Conservation (phyloP, 169 alveolate species). For the Babesia ovis region DNA sequence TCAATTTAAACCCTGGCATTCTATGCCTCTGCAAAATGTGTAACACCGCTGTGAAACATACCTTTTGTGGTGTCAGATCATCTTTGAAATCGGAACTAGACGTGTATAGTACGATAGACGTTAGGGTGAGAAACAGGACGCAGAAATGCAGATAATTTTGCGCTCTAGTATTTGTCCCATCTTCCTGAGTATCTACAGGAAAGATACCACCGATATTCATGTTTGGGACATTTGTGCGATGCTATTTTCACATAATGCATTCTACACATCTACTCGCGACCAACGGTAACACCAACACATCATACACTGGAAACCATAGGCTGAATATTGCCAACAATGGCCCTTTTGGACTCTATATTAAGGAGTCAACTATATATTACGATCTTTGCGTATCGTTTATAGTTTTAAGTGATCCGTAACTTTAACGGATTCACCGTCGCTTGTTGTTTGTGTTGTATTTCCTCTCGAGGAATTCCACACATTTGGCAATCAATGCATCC, state of each 20-base stretch:
- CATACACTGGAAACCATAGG: too few species aligned
- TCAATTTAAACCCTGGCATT: not conserved
- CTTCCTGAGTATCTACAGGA: not conserved
- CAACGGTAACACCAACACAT: not conserved
- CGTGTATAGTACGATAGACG: not conserved
- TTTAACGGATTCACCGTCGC: constrained; percentile 1
- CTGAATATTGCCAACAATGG: too few species aligned
- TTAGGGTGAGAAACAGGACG: not conserved
- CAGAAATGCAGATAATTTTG: not conserved
- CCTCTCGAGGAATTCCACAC: constrained; percentile 21
- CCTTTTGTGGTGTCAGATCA: not conserved
- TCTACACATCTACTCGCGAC: not conserved
- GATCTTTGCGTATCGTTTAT: not conserved
- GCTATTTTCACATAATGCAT: not conserved
- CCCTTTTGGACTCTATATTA: not conserved
- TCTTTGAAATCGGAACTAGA: not conserved
- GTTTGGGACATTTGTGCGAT: constrained; percentile 6
- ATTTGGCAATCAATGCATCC: constrained; percentile 19
- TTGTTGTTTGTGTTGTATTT: not conserved
- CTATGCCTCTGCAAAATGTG: not conserved
- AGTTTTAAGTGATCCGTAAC: not conserved
- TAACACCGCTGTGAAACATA: not conserved
- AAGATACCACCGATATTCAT: not conserved
- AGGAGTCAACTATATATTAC: not conserved
- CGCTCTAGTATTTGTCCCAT: not conserved